Conservation (phyloP, 441 rosid species). For the Brassica hybrid region DNA sequence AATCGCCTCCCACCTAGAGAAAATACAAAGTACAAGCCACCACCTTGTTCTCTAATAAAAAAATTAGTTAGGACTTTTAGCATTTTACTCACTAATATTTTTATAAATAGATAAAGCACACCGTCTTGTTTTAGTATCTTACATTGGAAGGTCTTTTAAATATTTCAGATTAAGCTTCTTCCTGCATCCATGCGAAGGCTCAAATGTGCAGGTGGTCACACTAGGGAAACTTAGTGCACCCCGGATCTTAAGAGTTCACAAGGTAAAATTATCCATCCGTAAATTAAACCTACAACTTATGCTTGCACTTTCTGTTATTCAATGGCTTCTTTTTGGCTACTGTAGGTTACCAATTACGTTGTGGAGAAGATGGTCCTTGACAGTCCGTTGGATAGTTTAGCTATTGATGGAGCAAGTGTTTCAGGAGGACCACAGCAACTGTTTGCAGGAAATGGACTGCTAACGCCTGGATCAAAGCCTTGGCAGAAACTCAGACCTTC, state of each 20-base stretch:
- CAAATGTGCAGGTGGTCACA: slow-evolving; percentile 31
- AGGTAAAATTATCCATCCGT: slow-evolving; percentile 52
- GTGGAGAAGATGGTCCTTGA: slow-evolving; percentile 95
- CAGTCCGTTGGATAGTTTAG: slow-evolving; percentile 69
- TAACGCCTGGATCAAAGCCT: slow-evolving; percentile 72
- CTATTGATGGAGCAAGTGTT: slow-evolving; percentile 66
- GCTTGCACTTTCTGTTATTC: not conserved
- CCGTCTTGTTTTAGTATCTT: too few relatives aligned
- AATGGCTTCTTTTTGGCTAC: slow-evolving; percentile 9
- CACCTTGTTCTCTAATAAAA: slow-evolving; percentile 12
- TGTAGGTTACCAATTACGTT: slow-evolving; percentile 95
- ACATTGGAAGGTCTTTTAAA: slow-evolving; percentile 26
- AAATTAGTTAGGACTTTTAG: slow-evolving; percentile 27
- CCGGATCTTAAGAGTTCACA: slow-evolving; percentile 97
- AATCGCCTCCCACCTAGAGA: slow-evolving; percentile 96
- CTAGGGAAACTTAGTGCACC: slow-evolving; percentile 47
- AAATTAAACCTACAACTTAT: not conserved
- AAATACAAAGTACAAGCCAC: slow-evolving; percentile 78
- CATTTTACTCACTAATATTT: too few relatives aligned
- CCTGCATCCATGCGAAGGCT: slow-evolving; percentile 93
- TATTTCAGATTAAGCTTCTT: slow-evolving; percentile 95
- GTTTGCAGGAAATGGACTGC: slow-evolving; percentile 69
- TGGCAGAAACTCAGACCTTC: slow-evolving; percentile 88
- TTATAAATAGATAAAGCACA: slow-evolving; percentile 13
- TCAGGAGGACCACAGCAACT: slow-evolving; percentile 74